A percentile compares a stretch with the other conserved stretches of the same genome.
phyloP scores from a whole-genome alignment of 371 early-diverging fungal species.

The Funneliformis caledonium region DNA sequence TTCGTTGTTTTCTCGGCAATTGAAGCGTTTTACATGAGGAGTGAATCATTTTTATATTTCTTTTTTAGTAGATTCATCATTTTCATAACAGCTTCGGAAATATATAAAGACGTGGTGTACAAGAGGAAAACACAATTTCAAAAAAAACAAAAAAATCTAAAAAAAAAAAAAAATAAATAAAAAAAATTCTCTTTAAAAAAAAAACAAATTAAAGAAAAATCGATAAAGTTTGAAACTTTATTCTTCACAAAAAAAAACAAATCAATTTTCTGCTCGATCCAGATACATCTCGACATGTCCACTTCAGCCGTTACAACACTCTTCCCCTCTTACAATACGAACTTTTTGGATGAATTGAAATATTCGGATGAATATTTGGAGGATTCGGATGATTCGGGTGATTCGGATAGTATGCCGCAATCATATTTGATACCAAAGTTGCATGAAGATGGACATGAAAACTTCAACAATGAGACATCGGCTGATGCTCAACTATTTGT shows the following conservation, averaged over 20 bases:
- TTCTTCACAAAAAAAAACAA: not conserved
- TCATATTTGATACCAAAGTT: not conserved
- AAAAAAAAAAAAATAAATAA: too few relatives aligned
- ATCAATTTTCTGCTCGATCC: too few relatives aligned
- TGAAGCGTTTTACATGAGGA: too few relatives aligned
- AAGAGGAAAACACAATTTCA: too few relatives aligned
- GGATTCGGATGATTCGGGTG: not conserved
- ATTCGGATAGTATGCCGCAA: not conserved
- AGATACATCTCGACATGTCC: not conserved
- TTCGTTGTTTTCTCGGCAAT: too few relatives aligned
- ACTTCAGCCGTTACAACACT: not conserved
- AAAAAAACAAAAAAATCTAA: too few relatives aligned
- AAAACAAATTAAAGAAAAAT: not conserved
- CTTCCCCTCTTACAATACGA: not conserved
- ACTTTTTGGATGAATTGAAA: not conserved
- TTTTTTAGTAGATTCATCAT: too few relatives aligned
- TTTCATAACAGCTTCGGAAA: too few relatives aligned
- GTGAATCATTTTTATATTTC: too few relatives aligned
- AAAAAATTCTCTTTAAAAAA: too few relatives aligned
- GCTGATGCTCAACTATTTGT: constrained; percentile 7
- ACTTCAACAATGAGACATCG: constrained; percentile 11
- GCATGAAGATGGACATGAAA: not conserved
- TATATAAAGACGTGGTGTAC: too few relatives aligned
- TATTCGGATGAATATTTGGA: not conserved
- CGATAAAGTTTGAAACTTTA: not conserved